Conservation (phyloP, 108 stramenopile species). For the Mediolabrus comicus region DNA sequence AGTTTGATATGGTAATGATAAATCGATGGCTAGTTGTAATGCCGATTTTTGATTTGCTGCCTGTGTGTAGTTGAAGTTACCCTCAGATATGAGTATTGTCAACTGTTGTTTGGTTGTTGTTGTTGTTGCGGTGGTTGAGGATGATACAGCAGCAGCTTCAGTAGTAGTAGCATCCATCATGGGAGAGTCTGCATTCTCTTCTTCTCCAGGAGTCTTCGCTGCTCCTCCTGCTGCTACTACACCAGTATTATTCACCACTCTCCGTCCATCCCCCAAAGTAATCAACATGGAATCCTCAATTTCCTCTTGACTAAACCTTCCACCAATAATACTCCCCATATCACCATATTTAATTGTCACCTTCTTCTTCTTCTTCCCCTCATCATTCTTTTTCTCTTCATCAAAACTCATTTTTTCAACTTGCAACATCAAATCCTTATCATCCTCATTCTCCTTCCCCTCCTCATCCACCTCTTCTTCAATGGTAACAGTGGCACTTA, state of each 20-base stretch:
- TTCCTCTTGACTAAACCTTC: slow-evolving; percentile 11
- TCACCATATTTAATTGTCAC: slow-evolving; percentile 56
- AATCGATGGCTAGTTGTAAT: too few relatives aligned
- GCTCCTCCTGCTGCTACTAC: background rate
- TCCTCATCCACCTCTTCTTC: slow-evolving; percentile 4
- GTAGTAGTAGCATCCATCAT: too few relatives aligned
- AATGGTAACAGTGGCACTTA: slow-evolving; percentile 59
- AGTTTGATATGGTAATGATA: too few relatives aligned
- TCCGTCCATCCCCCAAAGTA: slow-evolving; percentile 8
- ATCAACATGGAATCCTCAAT: slow-evolving; percentile 22
- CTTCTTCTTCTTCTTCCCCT: slow-evolving; percentile 16
- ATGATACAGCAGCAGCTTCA: too few relatives aligned
- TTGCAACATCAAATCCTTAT: slow-evolving; percentile 8
- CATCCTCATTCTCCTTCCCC: background rate
- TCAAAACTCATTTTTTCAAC: background rate
- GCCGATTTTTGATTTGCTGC: too few relatives aligned
- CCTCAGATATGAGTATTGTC: too few relatives aligned
- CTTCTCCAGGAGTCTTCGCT: background rate
- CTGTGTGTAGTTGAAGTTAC: too few relatives aligned
- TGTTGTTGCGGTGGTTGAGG: too few relatives aligned
- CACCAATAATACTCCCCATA: slow-evolving; percentile 44
- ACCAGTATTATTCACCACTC: slow-evolving; percentile 14
- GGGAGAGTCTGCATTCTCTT: slow-evolving; percentile 14
- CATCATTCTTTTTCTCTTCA: background rate
- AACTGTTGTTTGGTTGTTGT: too few relatives aligned